Evolutionary conservation across 192 early-diverging fungal species (phyloP).

Genomic region (Coemansia sp.): DNA sequence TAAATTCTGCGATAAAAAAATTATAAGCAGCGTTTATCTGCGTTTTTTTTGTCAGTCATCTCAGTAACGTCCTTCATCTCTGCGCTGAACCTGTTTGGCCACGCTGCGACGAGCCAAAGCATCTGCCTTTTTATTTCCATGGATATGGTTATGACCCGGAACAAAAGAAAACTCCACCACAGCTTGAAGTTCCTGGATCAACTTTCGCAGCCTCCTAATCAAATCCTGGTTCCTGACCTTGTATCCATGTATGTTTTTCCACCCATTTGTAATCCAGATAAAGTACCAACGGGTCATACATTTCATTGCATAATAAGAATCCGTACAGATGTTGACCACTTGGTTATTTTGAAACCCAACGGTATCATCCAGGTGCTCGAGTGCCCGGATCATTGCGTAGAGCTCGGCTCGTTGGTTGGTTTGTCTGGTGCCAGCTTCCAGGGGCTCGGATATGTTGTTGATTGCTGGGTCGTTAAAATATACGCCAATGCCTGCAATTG

Average conservation of each 20-base stretch:
- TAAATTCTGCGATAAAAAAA: background rate
- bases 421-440: constrained; percentile 4
- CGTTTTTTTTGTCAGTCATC: too few relatives aligned
- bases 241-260: background rate
- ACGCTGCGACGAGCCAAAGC: background rate
- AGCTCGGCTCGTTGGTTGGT: constrained; percentile 12
- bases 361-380: background rate
- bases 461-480: constrained; percentile 44
- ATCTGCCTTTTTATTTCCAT: background rate
- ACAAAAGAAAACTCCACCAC: background rate
- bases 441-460: constrained; percentile 44
- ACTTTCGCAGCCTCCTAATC: background rate
- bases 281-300: background rate
- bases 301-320: background rate
- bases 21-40: background rate
- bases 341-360: background rate
- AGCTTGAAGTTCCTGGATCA: background rate
- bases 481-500: constrained; percentile 55
- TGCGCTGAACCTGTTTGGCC: background rate
- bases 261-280: background rate
- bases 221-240: background rate
- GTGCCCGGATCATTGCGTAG: constrained; percentile 8
- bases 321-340: background rate
- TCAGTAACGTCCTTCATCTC: background rate
- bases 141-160: background rate